Evolutionary conservation across 75 land plant species (phyloP).

Genomic region (Cryptomeria japonica): DNA sequence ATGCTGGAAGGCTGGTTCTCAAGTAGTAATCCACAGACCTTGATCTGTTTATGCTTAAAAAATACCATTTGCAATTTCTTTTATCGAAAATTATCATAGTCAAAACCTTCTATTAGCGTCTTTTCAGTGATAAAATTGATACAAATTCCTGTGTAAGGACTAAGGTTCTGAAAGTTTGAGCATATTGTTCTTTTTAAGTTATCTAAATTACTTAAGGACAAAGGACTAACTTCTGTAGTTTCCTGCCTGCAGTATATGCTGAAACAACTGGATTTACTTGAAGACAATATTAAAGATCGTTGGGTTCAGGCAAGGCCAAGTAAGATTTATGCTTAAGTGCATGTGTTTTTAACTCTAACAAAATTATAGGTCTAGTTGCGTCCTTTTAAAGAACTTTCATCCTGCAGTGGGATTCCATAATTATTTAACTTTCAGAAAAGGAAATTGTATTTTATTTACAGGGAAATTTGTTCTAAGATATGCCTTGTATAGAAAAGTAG

Average conservation of each 20-base stretch:
- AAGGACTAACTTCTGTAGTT: neutral
- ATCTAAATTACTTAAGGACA: neutral
- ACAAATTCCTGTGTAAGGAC: neutral
- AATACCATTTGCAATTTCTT: neutral
- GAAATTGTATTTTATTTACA: neutral
- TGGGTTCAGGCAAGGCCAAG: slow-evolving; percentile 63
- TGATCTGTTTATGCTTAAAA: neutral
- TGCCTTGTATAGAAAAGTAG: neutral
- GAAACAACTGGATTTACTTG: slow-evolving; percentile 57
- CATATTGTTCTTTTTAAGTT: neutral
- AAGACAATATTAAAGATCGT: slow-evolving; percentile 63
- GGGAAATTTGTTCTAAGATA: neutral
- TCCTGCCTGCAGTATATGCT: slow-evolving; percentile 64
- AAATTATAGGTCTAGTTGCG: neutral
- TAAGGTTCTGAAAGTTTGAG: neutral
- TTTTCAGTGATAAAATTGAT: neutral
- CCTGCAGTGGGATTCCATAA: neutral
- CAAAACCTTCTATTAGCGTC: neutral
- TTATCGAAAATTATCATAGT: neutral
- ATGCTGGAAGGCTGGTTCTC: too few species aligned
- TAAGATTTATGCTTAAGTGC: neutral
- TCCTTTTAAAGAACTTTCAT: neutral
- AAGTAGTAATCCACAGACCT: too few species aligned
- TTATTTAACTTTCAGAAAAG: neutral
- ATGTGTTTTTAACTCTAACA: neutral